Percentiles rank a stretch among this genome's conserved stretches.
Evolutionary conservation across 1,284 basidiomycete genomes (phyloP).

Genomic region (Chalciporus sp.): DNA sequence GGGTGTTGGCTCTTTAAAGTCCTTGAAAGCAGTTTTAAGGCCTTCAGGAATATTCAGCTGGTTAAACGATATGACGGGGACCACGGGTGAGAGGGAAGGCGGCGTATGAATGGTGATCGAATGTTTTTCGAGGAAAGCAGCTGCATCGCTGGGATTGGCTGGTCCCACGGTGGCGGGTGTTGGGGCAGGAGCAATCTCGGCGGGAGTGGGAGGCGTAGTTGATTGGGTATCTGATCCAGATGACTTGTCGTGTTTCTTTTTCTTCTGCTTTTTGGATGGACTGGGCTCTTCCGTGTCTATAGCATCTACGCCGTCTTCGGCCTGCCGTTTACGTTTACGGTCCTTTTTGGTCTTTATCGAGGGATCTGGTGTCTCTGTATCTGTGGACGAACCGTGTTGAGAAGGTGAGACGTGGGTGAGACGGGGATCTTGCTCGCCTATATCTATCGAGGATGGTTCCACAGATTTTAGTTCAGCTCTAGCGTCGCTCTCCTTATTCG

Average conservation of each 20-base stretch:
- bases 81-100: conserved; percentile 45
- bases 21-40: conserved; percentile 63
- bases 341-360: conserved; percentile 30
- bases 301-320: conserved; percentile 6
- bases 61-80: conserved; percentile 80
- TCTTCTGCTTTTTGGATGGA: conserved; percentile 32
- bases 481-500: not conserved
- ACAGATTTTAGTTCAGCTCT: not conserved
- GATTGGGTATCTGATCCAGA: conserved; percentile 17
- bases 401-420: not conserved
- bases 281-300: conserved; percentile 5
- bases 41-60: conserved; percentile 70
- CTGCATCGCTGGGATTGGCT: conserved; percentile 46
- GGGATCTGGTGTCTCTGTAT: conserved; percentile 4
- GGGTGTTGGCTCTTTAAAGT: conserved; percentile 90
- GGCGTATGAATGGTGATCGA: conserved; percentile 73
- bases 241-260: conserved; percentile 31
- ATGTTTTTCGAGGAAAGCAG: conserved; percentile 72
- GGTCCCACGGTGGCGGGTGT: conserved; percentile 11
- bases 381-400: not conserved
- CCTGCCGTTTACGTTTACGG: conserved; percentile 34
- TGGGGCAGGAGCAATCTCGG: not conserved
- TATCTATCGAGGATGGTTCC: conserved; percentile 1
- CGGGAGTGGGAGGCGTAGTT: conserved; percentile 27
- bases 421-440: conserved; percentile 7